A percentile compares a stretch with the other conserved stretches of the same genome.
Evolutionary conservation across 1,284 basidiomycete species (phyloP).

Genomic region (Trametes polyzona): DNA sequence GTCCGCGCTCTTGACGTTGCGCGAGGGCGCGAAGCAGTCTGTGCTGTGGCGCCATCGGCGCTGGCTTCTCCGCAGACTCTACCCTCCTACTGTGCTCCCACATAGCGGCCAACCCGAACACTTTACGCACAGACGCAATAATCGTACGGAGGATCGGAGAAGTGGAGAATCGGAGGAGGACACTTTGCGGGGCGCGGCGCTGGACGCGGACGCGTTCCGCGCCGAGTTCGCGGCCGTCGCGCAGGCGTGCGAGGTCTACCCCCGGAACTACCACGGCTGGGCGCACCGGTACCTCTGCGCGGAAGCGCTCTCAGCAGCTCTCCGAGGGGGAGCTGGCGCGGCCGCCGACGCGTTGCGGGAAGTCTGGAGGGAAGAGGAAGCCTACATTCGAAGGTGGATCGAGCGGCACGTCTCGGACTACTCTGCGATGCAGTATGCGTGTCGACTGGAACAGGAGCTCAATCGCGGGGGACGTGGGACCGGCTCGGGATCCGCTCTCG

Average conservation of each 20-base stretch:
- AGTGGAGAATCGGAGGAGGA: no score
- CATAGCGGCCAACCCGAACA: not conserved
- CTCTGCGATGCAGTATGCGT: constrained; percentile 60
- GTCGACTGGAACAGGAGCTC: constrained; percentile 26
- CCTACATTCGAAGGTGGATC: constrained; percentile 51
- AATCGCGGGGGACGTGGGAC: not conserved
- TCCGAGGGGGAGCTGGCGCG: constrained; percentile 6
- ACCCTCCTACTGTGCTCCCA: not conserved
- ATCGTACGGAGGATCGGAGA: not conserved
- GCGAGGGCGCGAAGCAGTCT: constrained; percentile 62
- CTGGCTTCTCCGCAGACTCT: constrained; percentile 52
- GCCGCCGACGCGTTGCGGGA: constrained; percentile 16
- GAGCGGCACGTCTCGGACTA: constrained; percentile 65
- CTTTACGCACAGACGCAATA: not conserved
- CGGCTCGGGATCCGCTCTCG: no score
- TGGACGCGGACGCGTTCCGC: constrained; percentile 39
- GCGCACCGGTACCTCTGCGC: constrained; percentile 55
- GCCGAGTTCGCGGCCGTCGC: constrained; percentile 50
- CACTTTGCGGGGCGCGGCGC: constrained; percentile 11
- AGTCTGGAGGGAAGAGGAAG: constrained; percentile 44
- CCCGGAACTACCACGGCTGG: constrained; percentile 74
- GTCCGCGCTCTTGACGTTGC: constrained; percentile 51
- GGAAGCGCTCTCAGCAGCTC: constrained; percentile 26
- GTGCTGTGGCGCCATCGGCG: constrained; percentile 69
- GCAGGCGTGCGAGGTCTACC: constrained; percentile 58